Conservation (phyloP, 768 basidiomycete genomes). For the Macrolepiota dolichaula region DNA sequence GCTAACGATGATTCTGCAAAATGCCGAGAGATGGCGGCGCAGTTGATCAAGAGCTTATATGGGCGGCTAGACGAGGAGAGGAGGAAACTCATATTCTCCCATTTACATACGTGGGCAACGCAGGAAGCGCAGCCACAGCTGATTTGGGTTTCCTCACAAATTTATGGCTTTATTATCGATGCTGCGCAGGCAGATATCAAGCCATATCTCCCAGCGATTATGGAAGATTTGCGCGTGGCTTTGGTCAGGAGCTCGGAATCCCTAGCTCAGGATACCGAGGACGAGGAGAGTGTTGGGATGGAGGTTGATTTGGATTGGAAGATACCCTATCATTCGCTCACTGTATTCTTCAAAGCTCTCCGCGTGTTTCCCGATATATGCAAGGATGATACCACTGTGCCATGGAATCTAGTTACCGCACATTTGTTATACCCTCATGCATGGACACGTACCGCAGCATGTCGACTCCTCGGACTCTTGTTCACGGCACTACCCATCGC, state of each 20-base stretch:
- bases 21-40: constrained; percentile 86
- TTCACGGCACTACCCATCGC: constrained; percentile 52
- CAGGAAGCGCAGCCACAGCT: constrained; percentile 60
- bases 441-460: constrained; percentile 86
- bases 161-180: constrained; percentile 81
- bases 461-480: constrained; percentile 69
- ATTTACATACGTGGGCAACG: constrained; percentile 77
- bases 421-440: constrained; percentile 89
- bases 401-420: constrained; percentile 60
- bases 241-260: constrained; percentile 41
- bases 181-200: constrained; percentile 46
- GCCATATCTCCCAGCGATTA: constrained; percentile 43
- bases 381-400: constrained; percentile 40
- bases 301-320: constrained; percentile 74
- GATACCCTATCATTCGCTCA: constrained; percentile 76
- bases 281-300: constrained; percentile 38
- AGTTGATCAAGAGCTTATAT: constrained; percentile 77
- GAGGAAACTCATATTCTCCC: constrained; percentile 54
- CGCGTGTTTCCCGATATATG: constrained; percentile 51
- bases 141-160: constrained; percentile 71
- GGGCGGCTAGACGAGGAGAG: constrained; percentile 60
- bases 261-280: constrained; percentile 37
- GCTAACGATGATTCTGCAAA: constrained; percentile 92
- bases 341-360: constrained; percentile 60
- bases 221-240: constrained; percentile 54